phyloP scores from a whole-genome alignment of 2,329 filamentous ascomycete species.

The Trichophyton mentagrophytes region DNA sequence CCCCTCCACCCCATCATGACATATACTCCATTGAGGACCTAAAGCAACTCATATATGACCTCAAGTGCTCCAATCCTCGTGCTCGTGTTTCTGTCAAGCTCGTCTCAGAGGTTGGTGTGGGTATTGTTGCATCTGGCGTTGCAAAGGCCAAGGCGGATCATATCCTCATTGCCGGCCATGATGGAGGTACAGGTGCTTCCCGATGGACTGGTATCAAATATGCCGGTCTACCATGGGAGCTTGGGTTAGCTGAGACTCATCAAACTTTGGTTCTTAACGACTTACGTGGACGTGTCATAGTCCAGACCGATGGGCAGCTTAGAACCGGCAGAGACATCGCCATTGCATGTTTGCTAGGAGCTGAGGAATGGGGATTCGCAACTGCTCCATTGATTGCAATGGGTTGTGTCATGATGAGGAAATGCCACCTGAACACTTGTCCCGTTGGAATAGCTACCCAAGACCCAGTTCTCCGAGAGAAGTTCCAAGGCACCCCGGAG shows the following conservation, averaged over 20 bases:
- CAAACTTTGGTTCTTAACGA: slow-evolving; percentile 94
- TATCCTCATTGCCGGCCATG: slow-evolving; percentile 91
- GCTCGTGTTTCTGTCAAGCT: slow-evolving; percentile 92
- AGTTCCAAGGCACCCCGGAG: slow-evolving; percentile 85
- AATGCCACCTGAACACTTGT: slow-evolving; percentile 63
- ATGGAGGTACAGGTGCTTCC: slow-evolving; percentile 91
- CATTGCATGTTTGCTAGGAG: slow-evolving; percentile 85
- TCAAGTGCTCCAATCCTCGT: slow-evolving; percentile 91
- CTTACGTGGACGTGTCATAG: slow-evolving; percentile 84
- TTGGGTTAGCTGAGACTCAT: slow-evolving; percentile 92
- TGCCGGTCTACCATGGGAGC: slow-evolving; percentile 88
- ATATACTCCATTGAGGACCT: slow-evolving; percentile 98
- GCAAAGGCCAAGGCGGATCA: slow-evolving; percentile 96
- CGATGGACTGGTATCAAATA: slow-evolving; percentile 99
- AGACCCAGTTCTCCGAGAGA: slow-evolving; percentile 84
- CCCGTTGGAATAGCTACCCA: slow-evolving; percentile 93
- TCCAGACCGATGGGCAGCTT: slow-evolving; percentile 91
- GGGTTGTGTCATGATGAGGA: slow-evolving; percentile 92
- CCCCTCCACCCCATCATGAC: slow-evolving; percentile 90
- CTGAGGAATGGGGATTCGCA: slow-evolving; percentile 96
- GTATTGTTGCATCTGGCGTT: slow-evolving; percentile 93
- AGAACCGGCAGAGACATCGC: slow-evolving; percentile 87
- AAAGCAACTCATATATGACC: slow-evolving; percentile 94
- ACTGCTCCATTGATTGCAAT: slow-evolving; percentile 91
- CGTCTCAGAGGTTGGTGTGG: slow-evolving; percentile 91